Evolutionary conservation across 805 yeast genomes (phyloP).

Genomic region (Ogataea saltuana): DNA sequence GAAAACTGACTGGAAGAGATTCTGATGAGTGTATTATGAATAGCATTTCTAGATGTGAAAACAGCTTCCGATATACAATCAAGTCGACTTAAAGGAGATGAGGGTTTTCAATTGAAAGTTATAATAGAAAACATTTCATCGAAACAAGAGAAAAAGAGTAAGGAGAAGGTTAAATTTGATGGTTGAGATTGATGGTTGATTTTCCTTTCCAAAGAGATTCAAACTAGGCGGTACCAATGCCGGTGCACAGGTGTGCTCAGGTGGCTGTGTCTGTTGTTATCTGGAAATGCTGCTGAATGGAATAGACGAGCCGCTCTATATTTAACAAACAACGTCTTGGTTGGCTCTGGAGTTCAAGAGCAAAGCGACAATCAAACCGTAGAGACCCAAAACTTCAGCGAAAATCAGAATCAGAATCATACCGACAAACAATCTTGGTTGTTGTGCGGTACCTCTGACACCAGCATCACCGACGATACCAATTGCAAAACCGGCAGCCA

Average conservation of each 20-base stretch:
- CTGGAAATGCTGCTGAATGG: conserved; percentile 1
- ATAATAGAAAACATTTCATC: conserved; percentile 4
- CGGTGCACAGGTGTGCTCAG: neutral
- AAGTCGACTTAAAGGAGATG: neutral
- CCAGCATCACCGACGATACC: conserved; percentile 99
- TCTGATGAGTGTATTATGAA: no score
- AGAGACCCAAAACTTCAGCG: conserved; percentile 96
- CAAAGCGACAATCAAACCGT: conserved; percentile 97
- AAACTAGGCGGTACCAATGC: no score
- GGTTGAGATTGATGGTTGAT: no score
- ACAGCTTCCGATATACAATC: neutral
- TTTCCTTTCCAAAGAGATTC: no score
- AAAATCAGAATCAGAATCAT: conserved; percentile 98
- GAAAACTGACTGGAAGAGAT: conserved; percentile 2
- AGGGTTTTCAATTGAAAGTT: conserved; percentile 1
- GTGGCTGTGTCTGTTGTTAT: neutral
- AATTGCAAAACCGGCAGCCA: conserved; percentile 98
- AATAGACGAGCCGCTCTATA: conserved; percentile 4
- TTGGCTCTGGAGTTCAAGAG: conserved; percentile 97
- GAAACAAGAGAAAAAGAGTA: neutral
- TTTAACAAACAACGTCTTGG: conserved; percentile 82
- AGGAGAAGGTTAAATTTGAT: no score
- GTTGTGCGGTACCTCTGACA: conserved; percentile 97
- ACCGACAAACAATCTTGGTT: conserved; percentile 97
- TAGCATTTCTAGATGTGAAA: no score